These are phyloP conservation scores for Malassezia slooffiae DNA, from an alignment of 1,284 basidiomycete species.

Conservation along the genomic window DNA sequence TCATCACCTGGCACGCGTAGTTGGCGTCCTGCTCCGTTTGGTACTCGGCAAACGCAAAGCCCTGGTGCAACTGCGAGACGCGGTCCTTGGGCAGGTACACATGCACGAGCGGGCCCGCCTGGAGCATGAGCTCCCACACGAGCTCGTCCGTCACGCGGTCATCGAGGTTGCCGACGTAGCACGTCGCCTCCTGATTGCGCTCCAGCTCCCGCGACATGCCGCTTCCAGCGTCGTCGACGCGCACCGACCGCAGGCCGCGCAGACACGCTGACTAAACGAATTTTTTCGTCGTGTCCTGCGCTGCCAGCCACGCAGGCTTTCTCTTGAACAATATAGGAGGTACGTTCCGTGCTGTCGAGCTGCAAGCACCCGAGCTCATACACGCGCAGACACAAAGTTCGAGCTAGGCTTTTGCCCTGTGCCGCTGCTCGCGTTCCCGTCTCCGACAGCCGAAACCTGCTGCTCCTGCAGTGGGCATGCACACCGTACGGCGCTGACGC, in stretches of 20 bases:
- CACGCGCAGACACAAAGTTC: constrained; percentile 15
- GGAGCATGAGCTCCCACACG: constrained; percentile 96
- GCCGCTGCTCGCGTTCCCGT: constrained; percentile 17
- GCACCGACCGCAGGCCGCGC: not conserved
- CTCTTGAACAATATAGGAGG: constrained; percentile 17
- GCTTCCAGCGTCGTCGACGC: not conserved
- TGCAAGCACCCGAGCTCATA: not conserved
- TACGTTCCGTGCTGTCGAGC: no score
- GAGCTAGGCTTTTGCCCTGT: constrained; percentile 10
- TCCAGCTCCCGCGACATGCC: constrained; percentile 35
- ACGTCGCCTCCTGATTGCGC: constrained; percentile 46
- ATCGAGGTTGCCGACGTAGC: constrained; percentile 70
- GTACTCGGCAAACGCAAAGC: constrained; percentile 98
- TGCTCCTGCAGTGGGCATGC: no score
- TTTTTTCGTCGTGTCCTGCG: no score
- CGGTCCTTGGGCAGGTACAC: constrained; percentile 84
- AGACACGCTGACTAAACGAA: constrained; percentile 4
- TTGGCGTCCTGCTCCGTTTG: constrained; percentile 94
- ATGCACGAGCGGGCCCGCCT: constrained; percentile 90
- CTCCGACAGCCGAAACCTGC: constrained; percentile 14
- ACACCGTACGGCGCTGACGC: no score
- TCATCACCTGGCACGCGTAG: constrained; percentile 99
- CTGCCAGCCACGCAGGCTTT: no score
- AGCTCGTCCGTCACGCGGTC: constrained; percentile 86
- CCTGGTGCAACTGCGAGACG: constrained; percentile 93